Conservation (phyloP, 2,329 filamentous ascomycete species). For the Leptographium radiaticola region DNA sequence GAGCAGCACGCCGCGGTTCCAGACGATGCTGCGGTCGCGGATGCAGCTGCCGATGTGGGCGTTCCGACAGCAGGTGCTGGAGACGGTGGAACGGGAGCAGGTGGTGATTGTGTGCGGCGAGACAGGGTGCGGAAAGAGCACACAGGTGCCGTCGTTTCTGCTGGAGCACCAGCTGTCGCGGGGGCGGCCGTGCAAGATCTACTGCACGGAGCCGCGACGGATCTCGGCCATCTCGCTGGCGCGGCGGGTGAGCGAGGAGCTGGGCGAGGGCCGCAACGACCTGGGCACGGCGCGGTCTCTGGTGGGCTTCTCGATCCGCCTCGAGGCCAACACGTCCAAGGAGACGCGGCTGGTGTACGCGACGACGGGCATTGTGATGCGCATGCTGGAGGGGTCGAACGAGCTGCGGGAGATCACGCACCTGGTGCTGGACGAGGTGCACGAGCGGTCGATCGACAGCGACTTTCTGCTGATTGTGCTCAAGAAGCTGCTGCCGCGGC, state of each 20-base stretch:
- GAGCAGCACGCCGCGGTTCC: conserved; percentile 46
- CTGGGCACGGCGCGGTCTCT: conserved; percentile 73
- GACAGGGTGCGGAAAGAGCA: conserved; percentile 95
- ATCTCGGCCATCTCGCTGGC: conserved; percentile 95
- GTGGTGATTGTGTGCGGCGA: conserved; percentile 92
- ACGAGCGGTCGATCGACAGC: conserved; percentile 91
- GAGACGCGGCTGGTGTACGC: conserved; percentile 83
- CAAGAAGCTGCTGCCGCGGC: conserved; percentile 61
- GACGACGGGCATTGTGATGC: conserved; percentile 85
- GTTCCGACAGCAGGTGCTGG: conserved; percentile 66
- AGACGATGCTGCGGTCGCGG: conserved; percentile 65
- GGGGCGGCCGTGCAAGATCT: conserved; percentile 78
- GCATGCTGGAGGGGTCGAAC: conserved; percentile 85
- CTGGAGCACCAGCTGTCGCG: conserved; percentile 76
- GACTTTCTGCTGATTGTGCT: conserved; percentile 92
- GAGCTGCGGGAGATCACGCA: conserved; percentile 85
- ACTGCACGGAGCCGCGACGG: conserved; percentile 86
- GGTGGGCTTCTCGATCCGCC: conserved; percentile 84
- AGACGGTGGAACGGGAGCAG: conserved; percentile 64
- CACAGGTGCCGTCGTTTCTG: conserved; percentile 89
- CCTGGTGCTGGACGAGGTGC: conserved; percentile 91
- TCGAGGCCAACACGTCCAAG: conserved; percentile 75
- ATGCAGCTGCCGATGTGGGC: conserved; percentile 81
- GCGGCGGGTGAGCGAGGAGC: conserved; percentile 82
- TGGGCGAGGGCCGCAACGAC: conserved; percentile 73